Conservation (phyloP, 495 filamentous ascomycete genomes). For the Talaromyces stipitatus region DNA sequence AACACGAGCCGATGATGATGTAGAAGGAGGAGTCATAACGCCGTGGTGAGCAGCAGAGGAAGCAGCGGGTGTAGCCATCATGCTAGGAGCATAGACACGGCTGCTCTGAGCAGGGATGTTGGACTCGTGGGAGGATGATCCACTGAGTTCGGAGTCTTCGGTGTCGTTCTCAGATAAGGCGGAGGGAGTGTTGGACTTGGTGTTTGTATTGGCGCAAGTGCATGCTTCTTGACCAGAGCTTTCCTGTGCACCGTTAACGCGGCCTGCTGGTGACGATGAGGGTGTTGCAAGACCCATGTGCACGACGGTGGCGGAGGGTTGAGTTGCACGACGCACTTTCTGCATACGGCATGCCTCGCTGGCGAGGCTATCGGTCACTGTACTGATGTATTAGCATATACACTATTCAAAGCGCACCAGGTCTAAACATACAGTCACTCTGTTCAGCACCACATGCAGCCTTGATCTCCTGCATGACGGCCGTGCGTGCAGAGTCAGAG, state of each 20-base stretch:
- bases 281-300: background rate
- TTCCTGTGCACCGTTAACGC: conserved; percentile 1
- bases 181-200: background rate
- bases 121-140: background rate
- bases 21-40: background rate
- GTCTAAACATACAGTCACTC: background rate
- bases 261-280: background rate
- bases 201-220: conserved; percentile 3
- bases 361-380: background rate
- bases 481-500: background rate
- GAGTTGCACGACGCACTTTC: background rate
- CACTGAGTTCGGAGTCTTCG: background rate
- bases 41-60: conserved; percentile 2
- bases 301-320: conserved; percentile 1
- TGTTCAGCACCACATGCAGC: conserved; percentile 1
- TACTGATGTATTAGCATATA: background rate
- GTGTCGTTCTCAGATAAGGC: background rate
- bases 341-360: background rate
- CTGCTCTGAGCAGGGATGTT: background rate
- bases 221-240: background rate
- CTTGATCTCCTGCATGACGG: conserved; percentile 5
- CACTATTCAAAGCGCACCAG: background rate
- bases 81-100: background rate
- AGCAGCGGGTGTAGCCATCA: background rate
- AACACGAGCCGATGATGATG: background rate